Percentiles rank a stretch among this genome's conserved stretches.
phyloP scores from a whole-genome alignment of 208 protist genomes.

The Perkinsela sp. region DNA sequence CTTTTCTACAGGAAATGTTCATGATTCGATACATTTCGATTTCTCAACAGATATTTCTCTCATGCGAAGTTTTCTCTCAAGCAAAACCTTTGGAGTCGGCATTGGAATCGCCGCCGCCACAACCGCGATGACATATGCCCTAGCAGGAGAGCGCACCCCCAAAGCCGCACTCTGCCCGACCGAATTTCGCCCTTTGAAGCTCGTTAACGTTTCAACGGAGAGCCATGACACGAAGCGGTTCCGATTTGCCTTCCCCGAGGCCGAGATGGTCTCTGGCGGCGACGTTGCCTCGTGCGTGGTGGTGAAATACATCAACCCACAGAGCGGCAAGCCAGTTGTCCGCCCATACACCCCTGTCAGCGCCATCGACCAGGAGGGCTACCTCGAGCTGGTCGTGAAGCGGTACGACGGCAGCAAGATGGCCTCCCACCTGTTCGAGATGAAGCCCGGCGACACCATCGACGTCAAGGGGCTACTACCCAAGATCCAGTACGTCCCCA shows the following conservation, averaged over 20 bases:
- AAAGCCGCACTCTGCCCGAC: slow-evolving; percentile 29
- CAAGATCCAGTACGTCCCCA: slow-evolving; percentile 48
- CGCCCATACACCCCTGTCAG: slow-evolving; percentile 59
- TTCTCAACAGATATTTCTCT: background rate
- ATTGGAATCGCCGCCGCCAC: background rate
- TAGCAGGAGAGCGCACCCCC: slow-evolving; percentile 1
- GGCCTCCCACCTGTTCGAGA: slow-evolving; percentile 45
- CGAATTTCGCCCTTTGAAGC: slow-evolving; percentile 32
- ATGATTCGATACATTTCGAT: too few species aligned
- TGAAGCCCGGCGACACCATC: slow-evolving; percentile 65
- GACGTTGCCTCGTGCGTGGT: slow-evolving; percentile 39
- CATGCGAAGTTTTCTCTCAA: background rate
- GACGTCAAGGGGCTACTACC: slow-evolving; percentile 63
- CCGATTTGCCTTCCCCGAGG: slow-evolving; percentile 42
- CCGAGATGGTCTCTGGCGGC: slow-evolving; percentile 38
- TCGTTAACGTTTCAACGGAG: slow-evolving; percentile 45
- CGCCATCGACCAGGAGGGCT: slow-evolving; percentile 34
- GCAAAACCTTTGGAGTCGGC: background rate
- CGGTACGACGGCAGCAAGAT: slow-evolving; percentile 60
- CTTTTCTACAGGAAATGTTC: too few species aligned
- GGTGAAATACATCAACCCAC: slow-evolving; percentile 23
- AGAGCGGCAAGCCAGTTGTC: slow-evolving; percentile 29
- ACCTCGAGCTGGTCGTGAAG: slow-evolving; percentile 62
- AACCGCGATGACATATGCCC: background rate
- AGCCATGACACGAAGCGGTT: slow-evolving; percentile 56